A percentile compares a stretch with the other conserved stretches of the same genome.
phyloP scores from a whole-genome alignment of 306 rosid genomes.

The Delonix regia region DNA sequence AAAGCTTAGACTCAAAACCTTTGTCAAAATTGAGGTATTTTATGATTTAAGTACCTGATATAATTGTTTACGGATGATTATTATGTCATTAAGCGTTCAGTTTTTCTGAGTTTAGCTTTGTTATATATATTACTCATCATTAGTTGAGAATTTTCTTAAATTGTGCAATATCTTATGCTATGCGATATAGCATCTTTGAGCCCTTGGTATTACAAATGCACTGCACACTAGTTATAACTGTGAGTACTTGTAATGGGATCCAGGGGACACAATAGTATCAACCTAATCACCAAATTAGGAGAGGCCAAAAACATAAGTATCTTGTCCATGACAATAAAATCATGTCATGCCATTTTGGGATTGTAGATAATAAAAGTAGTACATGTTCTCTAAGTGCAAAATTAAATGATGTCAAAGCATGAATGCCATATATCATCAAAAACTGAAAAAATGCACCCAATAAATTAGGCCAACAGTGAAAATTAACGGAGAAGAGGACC shows the following conservation, averaged over 20 bases:
- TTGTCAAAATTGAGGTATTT: too few species aligned
- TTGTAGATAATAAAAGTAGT: not conserved
- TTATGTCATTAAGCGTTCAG: too few species aligned
- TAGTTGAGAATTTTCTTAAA: too few species aligned
- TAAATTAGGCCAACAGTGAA: not conserved
- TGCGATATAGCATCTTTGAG: too few species aligned
- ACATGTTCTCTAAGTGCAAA: not conserved
- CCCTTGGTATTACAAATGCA: too few species aligned
- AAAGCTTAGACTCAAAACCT: too few species aligned
- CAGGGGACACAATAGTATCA: not conserved
- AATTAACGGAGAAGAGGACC: not conserved
- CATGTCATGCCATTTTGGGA: conserved; percentile 5
- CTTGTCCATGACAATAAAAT: conserved; percentile 24
- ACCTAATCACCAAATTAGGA: conserved; percentile 9
- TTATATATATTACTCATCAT: too few species aligned
- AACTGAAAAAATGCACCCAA: conserved; percentile 12
- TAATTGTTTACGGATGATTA: too few species aligned
- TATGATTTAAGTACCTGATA: too few species aligned
- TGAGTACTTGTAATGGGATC: not conserved
- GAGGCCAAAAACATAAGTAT: not conserved
- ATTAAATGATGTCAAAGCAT: conserved; percentile 27
- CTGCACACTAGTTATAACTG: too few species aligned
- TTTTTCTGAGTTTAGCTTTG: too few species aligned
- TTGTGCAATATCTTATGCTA: too few species aligned
- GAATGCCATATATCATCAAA: not conserved